Evolutionary conservation across 2,329 filamentous ascomycete species (phyloP), one percentile per base, ranked within the genome.

Genomic region (Chrysosporium queenslandicum): DNA sequence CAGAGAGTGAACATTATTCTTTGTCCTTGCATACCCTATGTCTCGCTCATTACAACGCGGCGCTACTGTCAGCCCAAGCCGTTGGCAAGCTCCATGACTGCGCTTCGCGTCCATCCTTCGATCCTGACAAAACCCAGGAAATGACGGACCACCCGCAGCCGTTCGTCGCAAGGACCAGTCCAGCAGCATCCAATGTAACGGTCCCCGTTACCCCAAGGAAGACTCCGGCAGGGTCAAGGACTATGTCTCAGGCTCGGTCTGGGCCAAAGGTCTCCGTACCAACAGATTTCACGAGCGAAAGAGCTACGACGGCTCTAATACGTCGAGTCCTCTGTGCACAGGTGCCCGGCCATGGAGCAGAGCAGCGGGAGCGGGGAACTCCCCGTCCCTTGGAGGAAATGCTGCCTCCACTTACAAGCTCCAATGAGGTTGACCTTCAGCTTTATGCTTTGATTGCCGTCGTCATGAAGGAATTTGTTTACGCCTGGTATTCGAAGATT

Each of bases 401-500:
- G 40, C 74, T 98, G 42, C 92, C 91, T 54, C 89, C 90, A 36
- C 76, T 98, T 63, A 97, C 91, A 46, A 95, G 89, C 72, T 89
- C 88, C 48, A 94, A 95, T 67, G 88, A 94, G 60, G 81, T 97
- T 55, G 92, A 98, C 68, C 73, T 94, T 53, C 86, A 98, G 70
- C 78, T 98, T 3, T 98, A 97, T 66, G 91, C 87, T 25, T 79
- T 97, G 55, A 82, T 98, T 55, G 86, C 92, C 49, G 85, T 97
- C 54, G 82, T 97, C 56, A 76, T 96, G 61, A 83, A 86, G 63
- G 89, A 96, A 58, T 95, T 89, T 66, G 86, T 98, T 34, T 84
- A 92, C 67, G 82, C 81, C 29, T 98, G 92, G 92, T 98, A 98
- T 73, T 77, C 76, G 58, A 91, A 85, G 67, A 92, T 98, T 67